Base-by-base conservation (phyloP, 257 asterid genomes). In the Solanum appendiculatum region DNA sequence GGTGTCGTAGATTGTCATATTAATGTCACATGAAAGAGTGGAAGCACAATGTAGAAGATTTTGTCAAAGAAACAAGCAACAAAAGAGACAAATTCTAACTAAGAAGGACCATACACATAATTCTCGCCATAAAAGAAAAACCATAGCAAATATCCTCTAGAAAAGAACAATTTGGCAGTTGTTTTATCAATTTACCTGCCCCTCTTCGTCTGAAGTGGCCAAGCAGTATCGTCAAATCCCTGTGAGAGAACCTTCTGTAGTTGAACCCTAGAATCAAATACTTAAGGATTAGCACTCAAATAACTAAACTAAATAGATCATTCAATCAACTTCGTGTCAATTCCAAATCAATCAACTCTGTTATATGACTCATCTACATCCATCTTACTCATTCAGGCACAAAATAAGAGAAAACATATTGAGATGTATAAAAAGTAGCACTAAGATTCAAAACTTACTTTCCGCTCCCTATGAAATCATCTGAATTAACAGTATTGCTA, bases 401-500 rank as follows among this genome's bases (percentile, higher is more conserved):
- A n/a, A 25, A 51, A 58, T 34, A 34, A 6, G 37, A 44, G 56
- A 75, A 36, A 40, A 84, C 13, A 5, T 42, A 60, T 34, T 23
- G 63, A 84, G 27, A 63, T 25, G 15, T 54, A 33, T 20, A 54
- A 8, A 46, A 29, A 20, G 86, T n/a, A 69, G 69, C 18, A 16
- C 21, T 23, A 85, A 15, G 75, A 68, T 68, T 29, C 14, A n/a
- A 18, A 18, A 72, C 86, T 92, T 92, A 97, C 99, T 93, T 96
- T 94, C 99, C 99, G 42, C 87, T 93, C 91, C 99, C 99, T 54
- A 97, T 95, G 88, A 95, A 93, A 91, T 93, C 99, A 34, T 97
- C 99, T 36, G 66, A 87, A 56, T 92, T 93, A 46, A 97, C 29
- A 33, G 99, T 93, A 92, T 97, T 97, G 93, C 99, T 96, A 91